Conservation (phyloP, 2,329 filamentous ascomycete species). For the Achaetomium macrosporum region DNA sequence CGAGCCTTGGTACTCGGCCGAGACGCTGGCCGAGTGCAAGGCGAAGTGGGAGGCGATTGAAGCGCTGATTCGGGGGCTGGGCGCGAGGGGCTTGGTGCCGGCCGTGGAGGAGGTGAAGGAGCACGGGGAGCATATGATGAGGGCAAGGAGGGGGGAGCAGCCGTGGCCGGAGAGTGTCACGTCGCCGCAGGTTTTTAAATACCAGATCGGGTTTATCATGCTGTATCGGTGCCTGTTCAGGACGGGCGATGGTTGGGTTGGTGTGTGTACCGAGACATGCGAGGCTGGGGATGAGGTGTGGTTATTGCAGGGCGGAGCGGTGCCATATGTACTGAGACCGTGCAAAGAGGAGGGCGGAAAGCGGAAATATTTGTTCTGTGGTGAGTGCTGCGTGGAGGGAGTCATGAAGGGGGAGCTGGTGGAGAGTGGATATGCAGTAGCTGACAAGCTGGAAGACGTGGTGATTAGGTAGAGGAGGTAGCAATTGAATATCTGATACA, state of each 20-base stretch:
- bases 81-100: background rate
- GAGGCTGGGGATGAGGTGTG: constrained; percentile 14
- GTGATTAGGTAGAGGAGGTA: background rate
- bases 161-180: background rate
- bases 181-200: constrained; percentile 6
- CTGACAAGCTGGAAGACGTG: background rate
- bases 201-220: constrained; percentile 8
- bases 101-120: constrained; percentile 3
- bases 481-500: no score
- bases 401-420: constrained; percentile 10
- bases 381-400: constrained; percentile 12
- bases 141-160: background rate
- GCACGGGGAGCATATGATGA: background rate
- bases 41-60: background rate
- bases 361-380: constrained; percentile 1
- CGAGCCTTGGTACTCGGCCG: background rate
- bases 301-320: constrained; percentile 10
- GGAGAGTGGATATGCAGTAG: no score
- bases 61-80: background rate
- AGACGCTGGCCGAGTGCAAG: background rate
- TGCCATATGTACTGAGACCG: constrained; percentile 10
- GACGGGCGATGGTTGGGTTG: constrained; percentile 5
- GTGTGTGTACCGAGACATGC: constrained; percentile 1
- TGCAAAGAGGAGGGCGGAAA: background rate
- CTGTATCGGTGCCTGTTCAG: constrained; percentile 7